Base-by-base conservation (phyloP, 192 early-diverging fungal genomes). In the Coemansia sp. region DNA sequence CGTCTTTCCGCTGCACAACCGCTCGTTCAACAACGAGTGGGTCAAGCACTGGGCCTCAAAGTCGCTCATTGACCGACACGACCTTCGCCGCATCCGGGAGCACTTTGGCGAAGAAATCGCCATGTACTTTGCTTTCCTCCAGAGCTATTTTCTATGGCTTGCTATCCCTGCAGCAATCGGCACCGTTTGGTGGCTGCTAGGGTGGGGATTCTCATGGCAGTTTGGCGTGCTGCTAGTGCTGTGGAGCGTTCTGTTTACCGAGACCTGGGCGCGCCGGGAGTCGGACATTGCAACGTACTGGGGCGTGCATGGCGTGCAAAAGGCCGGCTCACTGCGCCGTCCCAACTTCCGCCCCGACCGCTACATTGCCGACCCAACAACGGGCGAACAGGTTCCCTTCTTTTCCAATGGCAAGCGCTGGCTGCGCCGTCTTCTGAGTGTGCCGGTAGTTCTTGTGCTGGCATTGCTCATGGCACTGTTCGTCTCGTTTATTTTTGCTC, bases 61-160 rank as follows among this genome's bases (percentile, higher is more conserved):
- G 60, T 92, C 86, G 88, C 50, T 88, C 17, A 82, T 97, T 30
- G 68, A 79, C 51, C 64, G 85, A 5, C 52, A 80, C 3, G 93
- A 94, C 60, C 51, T 97, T n/a, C 53, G 71, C n/a, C 65, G 64
- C 27, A 84, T 97, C 51, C 80, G 88, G 46, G 81, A 86, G 51
- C 83, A 91, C 47, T 89, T 90, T 81, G 94, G 94, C 54, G 92
- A 95, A 62, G 88, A 91, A 65, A 80, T 92, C 30, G 91, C 90
- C n/a, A 86, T 82, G 72, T 95, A 97, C 72, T 97, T 97, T 82
- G 92, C 91, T 10, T 97, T 95, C 68, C 64, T 95, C 3, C 91
- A 94, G 70, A 89, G 83, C 60, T 97, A 95, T 74, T 79, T 89
- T 32, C 42, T 88, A 8, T 89, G 84, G 79, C 76, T 97, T 21